A percentile compares a stretch with the other conserved stretches of the same genome.
phyloP scores from a whole-genome alignment of 2,329 filamentous ascomycete genomes.

The Botrytis porri region DNA sequence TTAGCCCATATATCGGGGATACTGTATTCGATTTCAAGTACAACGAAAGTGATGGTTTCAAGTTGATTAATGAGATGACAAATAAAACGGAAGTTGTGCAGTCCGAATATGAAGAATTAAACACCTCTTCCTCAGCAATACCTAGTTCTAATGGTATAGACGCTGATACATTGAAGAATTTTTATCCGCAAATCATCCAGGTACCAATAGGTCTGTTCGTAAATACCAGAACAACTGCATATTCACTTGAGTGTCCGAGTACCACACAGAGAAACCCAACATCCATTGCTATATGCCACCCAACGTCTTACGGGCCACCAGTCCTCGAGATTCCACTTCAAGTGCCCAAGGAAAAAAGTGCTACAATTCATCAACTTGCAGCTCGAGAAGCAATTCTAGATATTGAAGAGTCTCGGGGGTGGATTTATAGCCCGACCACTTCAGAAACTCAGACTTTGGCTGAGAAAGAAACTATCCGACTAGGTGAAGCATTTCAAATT shows the following conservation, averaged over 20 bases:
- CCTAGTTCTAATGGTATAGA: neutral
- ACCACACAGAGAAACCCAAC: slow-evolving; percentile 46
- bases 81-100: slow-evolving; percentile 45
- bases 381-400: slow-evolving; percentile 67
- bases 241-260: slow-evolving; percentile 59
- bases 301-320: slow-evolving; percentile 55
- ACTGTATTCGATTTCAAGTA: slow-evolving; percentile 64
- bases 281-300: slow-evolving; percentile 58
- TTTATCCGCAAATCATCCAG: slow-evolving; percentile 58
- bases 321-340: slow-evolving; percentile 63
- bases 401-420: slow-evolving; percentile 67
- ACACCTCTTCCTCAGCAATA: neutral
- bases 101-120: slow-evolving; percentile 14
- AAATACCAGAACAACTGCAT: slow-evolving; percentile 63
- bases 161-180: slow-evolving; percentile 42
- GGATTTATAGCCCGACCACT: slow-evolving; percentile 56
- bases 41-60: slow-evolving; percentile 53
- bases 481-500: slow-evolving; percentile 65
- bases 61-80: slow-evolving; percentile 57
- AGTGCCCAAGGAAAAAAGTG: slow-evolving; percentile 43
- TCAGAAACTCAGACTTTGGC: slow-evolving; percentile 47
- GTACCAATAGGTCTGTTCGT: slow-evolving; percentile 63
- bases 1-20: slow-evolving; percentile 65
- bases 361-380: slow-evolving; percentile 67
- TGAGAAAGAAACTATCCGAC: slow-evolving; percentile 61